These are phyloP conservation scores for Wakefieldia striispora DNA, from an alignment of 768 basidiomycete genomes.

Conservation along the genomic window DNA sequence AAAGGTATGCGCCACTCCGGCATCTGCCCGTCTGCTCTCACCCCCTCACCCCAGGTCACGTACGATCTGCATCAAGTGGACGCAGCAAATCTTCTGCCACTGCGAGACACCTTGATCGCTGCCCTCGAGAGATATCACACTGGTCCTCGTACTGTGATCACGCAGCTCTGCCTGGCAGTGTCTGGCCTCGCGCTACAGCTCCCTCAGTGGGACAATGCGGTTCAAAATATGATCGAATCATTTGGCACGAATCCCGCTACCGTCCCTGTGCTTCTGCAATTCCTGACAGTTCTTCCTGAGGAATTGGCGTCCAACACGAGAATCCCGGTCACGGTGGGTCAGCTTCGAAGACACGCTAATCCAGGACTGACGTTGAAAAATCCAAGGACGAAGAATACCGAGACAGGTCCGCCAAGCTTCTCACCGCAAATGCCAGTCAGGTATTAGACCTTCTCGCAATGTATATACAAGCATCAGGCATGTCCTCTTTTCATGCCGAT, in stretches of 20 bases:
- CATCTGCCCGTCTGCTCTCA: conserved; percentile 26
- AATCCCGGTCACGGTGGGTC: conserved; percentile 83
- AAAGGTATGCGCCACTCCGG: conserved; percentile 59
- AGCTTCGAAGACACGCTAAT: not conserved
- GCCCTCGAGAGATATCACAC: conserved; percentile 69
- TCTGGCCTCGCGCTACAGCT: conserved; percentile 90
- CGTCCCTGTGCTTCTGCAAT: conserved; percentile 83
- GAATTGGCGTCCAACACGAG: conserved; percentile 80
- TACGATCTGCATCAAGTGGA: conserved; percentile 94
- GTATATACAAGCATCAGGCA: conserved; percentile 88
- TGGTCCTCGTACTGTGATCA: conserved; percentile 81
- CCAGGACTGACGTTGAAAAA: conserved; percentile 8
- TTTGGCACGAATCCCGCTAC: conserved; percentile 84
- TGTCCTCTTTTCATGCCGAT: conserved; percentile 21
- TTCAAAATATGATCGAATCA: conserved; percentile 75
- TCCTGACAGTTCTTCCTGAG: conserved; percentile 88
- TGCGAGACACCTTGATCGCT: conserved; percentile 83
- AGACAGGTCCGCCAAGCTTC: conserved; percentile 55
- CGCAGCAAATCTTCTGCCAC: conserved; percentile 61
- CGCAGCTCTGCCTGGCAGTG: conserved; percentile 87
- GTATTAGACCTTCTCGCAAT: conserved; percentile 78
- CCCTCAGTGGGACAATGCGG: conserved; percentile 78
- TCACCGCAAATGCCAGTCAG: conserved; percentile 65
- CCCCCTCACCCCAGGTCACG: conserved; percentile 64
- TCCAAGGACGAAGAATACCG: conserved; percentile 72